Evolutionary conservation across 768 basidiomycete genomes (phyloP).

Genomic region (Floccularia luteovirens): DNA sequence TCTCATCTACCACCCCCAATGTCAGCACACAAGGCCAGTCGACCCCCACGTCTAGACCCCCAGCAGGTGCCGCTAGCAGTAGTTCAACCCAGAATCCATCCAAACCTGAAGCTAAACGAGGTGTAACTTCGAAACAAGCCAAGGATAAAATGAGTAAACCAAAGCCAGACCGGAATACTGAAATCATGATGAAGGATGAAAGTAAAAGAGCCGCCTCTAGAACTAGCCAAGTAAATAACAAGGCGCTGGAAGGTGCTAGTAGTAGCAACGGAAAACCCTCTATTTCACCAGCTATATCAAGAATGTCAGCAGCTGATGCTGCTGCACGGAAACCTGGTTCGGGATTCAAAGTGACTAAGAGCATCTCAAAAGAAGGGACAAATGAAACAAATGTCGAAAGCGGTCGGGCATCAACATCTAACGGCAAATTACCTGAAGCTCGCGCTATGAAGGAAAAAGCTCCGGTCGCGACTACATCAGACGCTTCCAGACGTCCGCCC

Average conservation of each 20-base stretch:
- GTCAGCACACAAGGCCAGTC: slow-evolving; percentile 7
- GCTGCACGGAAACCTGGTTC: slow-evolving; percentile 33
- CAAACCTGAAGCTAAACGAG: slow-evolving; percentile 33
- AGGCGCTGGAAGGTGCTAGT: slow-evolving; percentile 4
- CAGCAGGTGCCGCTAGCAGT: slow-evolving; percentile 6
- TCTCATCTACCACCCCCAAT: slow-evolving; percentile 5
- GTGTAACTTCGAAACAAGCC: slow-evolving; percentile 34
- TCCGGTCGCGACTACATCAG: background rate
- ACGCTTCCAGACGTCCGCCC: background rate
- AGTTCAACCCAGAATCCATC: slow-evolving; percentile 6
- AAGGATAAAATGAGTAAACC: slow-evolving; percentile 39
- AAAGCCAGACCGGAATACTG: slow-evolving; percentile 30
- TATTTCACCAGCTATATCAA: background rate
- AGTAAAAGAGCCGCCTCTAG: slow-evolving; percentile 19
- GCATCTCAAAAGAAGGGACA: slow-evolving; percentile 3
- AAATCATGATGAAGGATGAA: slow-evolving; percentile 45
- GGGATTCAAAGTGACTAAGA: slow-evolving; percentile 34
- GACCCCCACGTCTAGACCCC: slow-evolving; percentile 8
- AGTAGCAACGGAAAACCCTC: background rate
- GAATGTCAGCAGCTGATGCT: background rate
- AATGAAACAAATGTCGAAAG: background rate
- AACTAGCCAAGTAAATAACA: slow-evolving; percentile 9
- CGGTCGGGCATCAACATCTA: background rate
- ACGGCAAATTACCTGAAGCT: too few relatives aligned
- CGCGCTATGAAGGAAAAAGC: background rate